Percentiles rank a stretch among this genome's conserved stretches.
Evolutionary conservation across 2,329 filamentous ascomycete genomes (phyloP).

Genomic region (Nannizzia gypsea): DNA sequence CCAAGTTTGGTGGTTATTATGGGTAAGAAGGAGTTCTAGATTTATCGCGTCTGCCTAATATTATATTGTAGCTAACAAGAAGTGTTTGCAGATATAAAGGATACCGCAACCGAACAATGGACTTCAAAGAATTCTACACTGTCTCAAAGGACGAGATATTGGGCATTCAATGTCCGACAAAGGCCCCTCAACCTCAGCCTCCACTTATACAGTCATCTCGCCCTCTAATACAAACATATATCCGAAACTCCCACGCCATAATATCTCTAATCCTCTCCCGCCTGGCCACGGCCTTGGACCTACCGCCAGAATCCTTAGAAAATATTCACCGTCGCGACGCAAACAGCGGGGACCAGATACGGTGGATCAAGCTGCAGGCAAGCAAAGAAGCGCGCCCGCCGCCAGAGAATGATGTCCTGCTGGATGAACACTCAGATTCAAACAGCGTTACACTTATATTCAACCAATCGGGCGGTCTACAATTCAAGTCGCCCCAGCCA

Average conservation of each 20-base stretch:
- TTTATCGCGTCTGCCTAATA: neutral
- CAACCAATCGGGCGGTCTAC: conserved; percentile 8
- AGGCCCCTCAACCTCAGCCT: conserved; percentile 6
- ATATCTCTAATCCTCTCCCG: conserved; percentile 8
- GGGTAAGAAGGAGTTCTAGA: neutral
- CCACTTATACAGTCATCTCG: conserved; percentile 4
- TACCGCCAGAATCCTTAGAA: conserved; percentile 7
- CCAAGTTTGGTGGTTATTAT: conserved; percentile 12
- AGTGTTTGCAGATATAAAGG: conserved; percentile 8
- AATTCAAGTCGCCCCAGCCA: conserved; percentile 7
- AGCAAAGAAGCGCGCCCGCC: conserved; percentile 1
- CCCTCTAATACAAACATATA: conserved; percentile 7
- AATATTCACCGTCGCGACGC: conserved; percentile 9
- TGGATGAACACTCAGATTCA: conserved; percentile 12
- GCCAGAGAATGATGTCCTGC: conserved; percentile 7
- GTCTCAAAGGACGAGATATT: conserved; percentile 13
- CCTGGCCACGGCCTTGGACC: conserved; percentile 4
- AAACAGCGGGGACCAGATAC: conserved; percentile 11
- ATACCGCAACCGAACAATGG: conserved; percentile 10
- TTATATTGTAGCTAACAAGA: neutral
- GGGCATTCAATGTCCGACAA: neutral
- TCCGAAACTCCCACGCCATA: conserved; percentile 9
- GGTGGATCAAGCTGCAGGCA: conserved; percentile 12
- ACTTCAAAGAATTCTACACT: conserved; percentile 12
- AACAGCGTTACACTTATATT: conserved; percentile 13